Percentiles rank a stretch among this genome's conserved stretches.
These are phyloP conservation scores for Annulohypoxylon stygium DNA, from an alignment of 495 filamentous ascomycete genomes.

Conservation along the genomic window DNA sequence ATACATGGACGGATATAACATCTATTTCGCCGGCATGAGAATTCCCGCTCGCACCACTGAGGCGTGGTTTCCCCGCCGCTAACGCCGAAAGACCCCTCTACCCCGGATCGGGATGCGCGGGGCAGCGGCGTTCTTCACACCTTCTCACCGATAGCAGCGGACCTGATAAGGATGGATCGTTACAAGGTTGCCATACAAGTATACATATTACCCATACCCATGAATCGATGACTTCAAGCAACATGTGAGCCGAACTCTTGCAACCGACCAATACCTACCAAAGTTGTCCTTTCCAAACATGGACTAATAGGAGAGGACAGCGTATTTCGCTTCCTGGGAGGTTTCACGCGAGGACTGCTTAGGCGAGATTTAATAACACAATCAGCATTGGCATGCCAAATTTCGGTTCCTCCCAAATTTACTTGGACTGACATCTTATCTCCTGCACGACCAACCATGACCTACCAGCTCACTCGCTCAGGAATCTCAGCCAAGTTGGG, in stretches of 20 bases:
- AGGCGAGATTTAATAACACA: background rate
- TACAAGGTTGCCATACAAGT: background rate
- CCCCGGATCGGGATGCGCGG: conserved; percentile 7
- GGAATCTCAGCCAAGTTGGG: background rate
- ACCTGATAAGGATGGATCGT: background rate
- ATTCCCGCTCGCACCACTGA: background rate
- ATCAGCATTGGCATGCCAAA: background rate
- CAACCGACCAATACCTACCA: background rate
- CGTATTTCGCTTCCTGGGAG: background rate
- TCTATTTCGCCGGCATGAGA: background rate
- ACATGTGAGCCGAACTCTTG: background rate
- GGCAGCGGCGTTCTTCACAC: background rate
- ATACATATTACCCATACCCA: background rate
- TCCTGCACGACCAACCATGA: background rate
- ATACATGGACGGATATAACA: background rate
- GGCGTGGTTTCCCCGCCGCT: background rate
- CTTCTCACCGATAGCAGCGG: conserved; percentile 8
- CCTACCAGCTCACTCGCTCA: background rate
- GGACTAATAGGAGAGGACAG: background rate
- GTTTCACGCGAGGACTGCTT: background rate
- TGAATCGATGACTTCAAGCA: background rate
- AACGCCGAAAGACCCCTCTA: background rate
- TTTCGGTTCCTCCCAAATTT: background rate
- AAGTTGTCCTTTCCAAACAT: background rate
- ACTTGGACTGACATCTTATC: background rate